Evolutionary conservation across 345 rosid species (phyloP).

Genomic region (Cardamine resedifolia): DNA sequence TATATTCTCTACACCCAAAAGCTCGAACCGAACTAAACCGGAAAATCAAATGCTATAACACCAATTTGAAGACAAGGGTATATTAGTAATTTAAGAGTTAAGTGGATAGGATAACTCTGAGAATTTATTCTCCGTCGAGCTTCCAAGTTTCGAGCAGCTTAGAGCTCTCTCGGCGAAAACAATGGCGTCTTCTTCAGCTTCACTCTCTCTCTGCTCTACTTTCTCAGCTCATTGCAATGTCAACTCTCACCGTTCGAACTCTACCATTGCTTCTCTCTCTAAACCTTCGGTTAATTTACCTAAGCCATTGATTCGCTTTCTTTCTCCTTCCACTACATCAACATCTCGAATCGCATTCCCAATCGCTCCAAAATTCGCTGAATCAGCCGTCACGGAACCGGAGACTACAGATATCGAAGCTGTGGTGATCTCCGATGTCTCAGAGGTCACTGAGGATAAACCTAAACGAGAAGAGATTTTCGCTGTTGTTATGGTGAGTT

Average conservation of each 20-base stretch:
- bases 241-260: conserved; percentile 33
- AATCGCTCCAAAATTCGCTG: conserved; percentile 49
- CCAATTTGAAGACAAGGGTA: neutral
- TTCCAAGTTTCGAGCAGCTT: conserved; percentile 9
- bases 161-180: conserved; percentile 20
- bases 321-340: conserved; percentile 32
- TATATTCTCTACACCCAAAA: neutral
- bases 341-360: conserved; percentile 40
- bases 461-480: conserved; percentile 90
- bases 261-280: conserved; percentile 30
- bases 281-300: conserved; percentile 36
- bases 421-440: conserved; percentile 28
- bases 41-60: neutral
- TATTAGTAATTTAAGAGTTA: neutral
- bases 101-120: conserved; percentile 37
- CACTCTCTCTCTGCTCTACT: conserved; percentile 66
- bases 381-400: conserved; percentile 49
- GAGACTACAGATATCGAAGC: conserved; percentile 38
- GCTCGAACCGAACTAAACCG: neutral
- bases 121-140: neutral
- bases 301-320: conserved; percentile 33
- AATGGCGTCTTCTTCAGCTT: conserved; percentile 53
- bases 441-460: conserved; percentile 37
- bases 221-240: conserved; percentile 58
- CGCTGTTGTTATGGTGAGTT: conserved; percentile 92